Percentiles rank a stretch among this genome's conserved stretches.
phyloP scores from a whole-genome alignment of 176 grass and related monocot species.

The Eleusine indica region DNA sequence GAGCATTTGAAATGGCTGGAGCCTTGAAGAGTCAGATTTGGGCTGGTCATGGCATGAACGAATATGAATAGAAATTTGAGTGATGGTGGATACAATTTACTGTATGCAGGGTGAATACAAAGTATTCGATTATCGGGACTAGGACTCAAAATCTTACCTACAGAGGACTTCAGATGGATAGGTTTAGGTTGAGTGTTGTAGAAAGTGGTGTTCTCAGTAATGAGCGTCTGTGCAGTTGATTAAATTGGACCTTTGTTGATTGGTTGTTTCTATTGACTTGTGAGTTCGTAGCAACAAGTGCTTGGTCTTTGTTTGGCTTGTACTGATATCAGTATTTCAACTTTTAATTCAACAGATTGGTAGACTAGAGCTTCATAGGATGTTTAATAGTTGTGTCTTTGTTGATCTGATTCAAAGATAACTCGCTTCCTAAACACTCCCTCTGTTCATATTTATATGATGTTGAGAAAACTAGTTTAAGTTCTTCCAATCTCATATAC shows the following conservation, averaged over 20 bases:
- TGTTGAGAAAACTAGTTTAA: too few relatives aligned
- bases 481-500: too few relatives aligned
- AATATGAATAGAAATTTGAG: background rate
- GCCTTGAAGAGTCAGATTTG: conserved; percentile 11
- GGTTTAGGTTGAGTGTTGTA: background rate
- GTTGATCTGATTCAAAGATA: conserved; percentile 11
- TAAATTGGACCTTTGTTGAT: background rate
- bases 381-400: conserved; percentile 20
- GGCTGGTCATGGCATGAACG: background rate
- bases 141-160: background rate
- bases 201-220: background rate
- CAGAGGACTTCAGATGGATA: background rate
- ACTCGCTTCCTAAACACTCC: background rate
- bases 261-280: conserved; percentile 26
- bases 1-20: background rate
- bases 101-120: conserved; percentile 2
- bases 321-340: background rate
- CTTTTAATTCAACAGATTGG: conserved; percentile 6
- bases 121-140: background rate
- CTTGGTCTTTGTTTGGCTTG: background rate
- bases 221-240: background rate
- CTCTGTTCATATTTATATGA: background rate
- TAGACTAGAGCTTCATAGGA: background rate
- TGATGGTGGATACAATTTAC: background rate
- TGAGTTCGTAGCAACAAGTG: background rate